Base-by-base conservation (phyloP, 148 eudicot genomes). In the Chenopodium quinoa region DNA sequence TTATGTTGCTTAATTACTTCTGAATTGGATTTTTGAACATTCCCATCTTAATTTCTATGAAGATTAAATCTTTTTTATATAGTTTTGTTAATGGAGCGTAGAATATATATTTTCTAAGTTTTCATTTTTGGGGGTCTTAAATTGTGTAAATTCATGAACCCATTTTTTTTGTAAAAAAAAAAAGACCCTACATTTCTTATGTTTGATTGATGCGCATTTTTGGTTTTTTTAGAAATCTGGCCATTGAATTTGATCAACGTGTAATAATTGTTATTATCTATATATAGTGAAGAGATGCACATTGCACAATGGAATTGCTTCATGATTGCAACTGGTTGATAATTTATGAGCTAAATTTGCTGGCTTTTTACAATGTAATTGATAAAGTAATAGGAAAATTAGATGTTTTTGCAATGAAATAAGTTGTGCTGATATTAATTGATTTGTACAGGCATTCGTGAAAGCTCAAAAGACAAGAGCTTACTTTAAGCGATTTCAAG, bases 401-500 rank as follows among this genome's bases (percentile, higher is more conserved):
- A 32, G 58, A 70, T 70, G 6, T 40, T 67, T 0, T n/a, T 72
- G n/a, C 1, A 19, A 1, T 75, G 67, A 66, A 22, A 3, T 81
- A 31, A 81, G 14, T 50, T 31, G 73, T 75, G 73, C 44, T 40
- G 8, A 40, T 47, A 12, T 2, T 46, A 50, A 23, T 75, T 54
- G 8, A 73, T 68, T 9, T 75, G 22, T 71, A 17, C 74, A 92
- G 95, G 88, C 78, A 4, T 92, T 90, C 60, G 92, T 88, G 47
- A 92, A 92, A 78, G 76, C 95, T 48, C 92, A 89, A 60, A 92
- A 92, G 84, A 29, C 84, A 2, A 89, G 77, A 72, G 92, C 95
- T 52, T 90, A 90, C 87, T 90, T 86, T 73, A 92, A 92, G 89
- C 83, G 95, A 60, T 92, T 29, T 77, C 95, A 92, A 86, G 95